Percentiles rank a stretch among this genome's conserved stretches.
Conservation (phyloP, 1,284 basidiomycete genomes). For the Thelephora terrestris region DNA sequence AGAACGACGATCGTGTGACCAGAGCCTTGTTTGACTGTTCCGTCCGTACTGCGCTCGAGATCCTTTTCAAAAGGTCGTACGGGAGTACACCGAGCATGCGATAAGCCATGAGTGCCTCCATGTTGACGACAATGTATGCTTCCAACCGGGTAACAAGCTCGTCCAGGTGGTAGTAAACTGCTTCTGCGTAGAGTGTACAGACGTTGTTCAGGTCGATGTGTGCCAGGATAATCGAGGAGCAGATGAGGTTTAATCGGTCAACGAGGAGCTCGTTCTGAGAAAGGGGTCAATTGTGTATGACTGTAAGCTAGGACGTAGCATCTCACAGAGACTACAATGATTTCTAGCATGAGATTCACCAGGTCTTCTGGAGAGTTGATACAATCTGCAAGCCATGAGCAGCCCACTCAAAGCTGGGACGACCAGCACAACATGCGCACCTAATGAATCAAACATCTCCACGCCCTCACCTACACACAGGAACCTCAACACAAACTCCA, state of each 20-base stretch:
- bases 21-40: constrained; percentile 64
- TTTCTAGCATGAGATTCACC: constrained; percentile 81
- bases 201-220: constrained; percentile 73
- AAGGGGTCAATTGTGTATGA: neutral
- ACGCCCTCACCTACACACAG: constrained; percentile 73
- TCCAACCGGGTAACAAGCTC: constrained; percentile 70
- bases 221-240: constrained; percentile 65
- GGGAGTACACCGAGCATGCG: constrained; percentile 74
- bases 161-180: constrained; percentile 67
- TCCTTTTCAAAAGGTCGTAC: constrained; percentile 53
- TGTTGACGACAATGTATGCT: constrained; percentile 73
- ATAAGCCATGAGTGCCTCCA: constrained; percentile 84
- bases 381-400: constrained; percentile 37
- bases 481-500: constrained; percentile 71
- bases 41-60: constrained; percentile 50
- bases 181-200: constrained; percentile 75
- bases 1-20: constrained; percentile 47
- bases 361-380: constrained; percentile 64
- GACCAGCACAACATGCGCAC: constrained; percentile 30
- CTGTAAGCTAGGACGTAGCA: neutral
- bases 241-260: constrained; percentile 77
- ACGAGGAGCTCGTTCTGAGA: constrained; percentile 80
- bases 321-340: constrained; percentile 77
- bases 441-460: constrained; percentile 66
- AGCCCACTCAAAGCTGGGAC: neutral